Percentiles rank a stretch among this genome's conserved stretches.
Evolutionary conservation across 1,139 yeast genomes (phyloP).

Genomic region (Blastobotrys petasosporus): DNA sequence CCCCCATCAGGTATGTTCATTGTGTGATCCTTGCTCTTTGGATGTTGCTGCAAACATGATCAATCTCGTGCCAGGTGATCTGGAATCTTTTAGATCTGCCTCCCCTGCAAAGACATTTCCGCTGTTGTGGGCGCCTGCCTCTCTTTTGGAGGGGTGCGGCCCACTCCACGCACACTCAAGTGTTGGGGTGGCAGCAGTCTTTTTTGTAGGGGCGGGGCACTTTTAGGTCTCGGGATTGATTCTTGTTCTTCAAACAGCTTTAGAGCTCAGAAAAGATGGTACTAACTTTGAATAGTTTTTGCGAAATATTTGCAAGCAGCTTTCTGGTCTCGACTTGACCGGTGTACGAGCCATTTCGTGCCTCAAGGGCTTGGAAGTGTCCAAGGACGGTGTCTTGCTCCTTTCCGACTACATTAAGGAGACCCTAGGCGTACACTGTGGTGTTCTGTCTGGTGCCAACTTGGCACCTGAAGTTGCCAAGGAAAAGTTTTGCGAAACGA

Average conservation of each 20-base stretch:
- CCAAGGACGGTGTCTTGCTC: constrained; percentile 71
- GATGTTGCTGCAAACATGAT: background rate
- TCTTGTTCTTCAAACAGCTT: too few relatives aligned
- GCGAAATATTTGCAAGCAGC: constrained; percentile 62
- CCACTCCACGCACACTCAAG: too few relatives aligned
- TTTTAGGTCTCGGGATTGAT: too few relatives aligned
- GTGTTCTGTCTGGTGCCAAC: constrained; percentile 93
- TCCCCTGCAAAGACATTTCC: background rate
- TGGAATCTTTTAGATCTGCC: background rate
- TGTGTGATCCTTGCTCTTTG: too few relatives aligned
- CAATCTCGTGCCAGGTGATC: background rate
- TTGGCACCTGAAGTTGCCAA: constrained; percentile 91
- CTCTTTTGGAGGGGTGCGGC: too few relatives aligned
- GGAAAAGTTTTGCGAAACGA: constrained; percentile 91
- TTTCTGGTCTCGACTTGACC: constrained; percentile 66
- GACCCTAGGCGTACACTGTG: constrained; percentile 78
- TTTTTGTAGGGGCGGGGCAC: too few relatives aligned
- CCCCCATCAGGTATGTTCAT: constrained; percentile 61
- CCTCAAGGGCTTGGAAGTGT: constrained; percentile 85
- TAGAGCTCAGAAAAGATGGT: too few relatives aligned
- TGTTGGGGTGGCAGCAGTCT: too few relatives aligned
- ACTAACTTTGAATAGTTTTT: constrained; percentile 40
- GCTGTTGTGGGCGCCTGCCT: too few relatives aligned
- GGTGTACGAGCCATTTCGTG: constrained; percentile 83
- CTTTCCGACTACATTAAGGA: constrained; percentile 70